Percentiles rank a stretch among this genome's conserved stretches.
phyloP scores from a whole-genome alignment of 306 rosid genomes.

The Malus asiatica region DNA sequence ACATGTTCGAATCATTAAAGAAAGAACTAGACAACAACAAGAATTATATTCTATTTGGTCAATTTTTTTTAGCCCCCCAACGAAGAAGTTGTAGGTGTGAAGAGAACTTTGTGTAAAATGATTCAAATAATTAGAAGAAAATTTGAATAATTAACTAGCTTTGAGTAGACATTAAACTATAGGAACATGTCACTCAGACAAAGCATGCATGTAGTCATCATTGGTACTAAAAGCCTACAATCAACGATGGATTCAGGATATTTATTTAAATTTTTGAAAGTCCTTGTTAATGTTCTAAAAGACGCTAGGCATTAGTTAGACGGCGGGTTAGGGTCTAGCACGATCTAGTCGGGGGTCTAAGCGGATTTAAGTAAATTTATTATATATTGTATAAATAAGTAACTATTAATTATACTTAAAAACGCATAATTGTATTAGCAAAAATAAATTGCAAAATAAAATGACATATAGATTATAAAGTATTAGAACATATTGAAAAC shows the following conservation, averaged over 20 bases:
- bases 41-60: background rate
- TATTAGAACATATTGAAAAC: too few species aligned
- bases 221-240: background rate
- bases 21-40: background rate
- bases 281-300: too few species aligned
- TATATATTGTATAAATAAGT: too few species aligned
- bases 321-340: rapidly evolving
- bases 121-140: background rate
- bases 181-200: background rate
- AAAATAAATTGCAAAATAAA: too few species aligned
- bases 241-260: too few species aligned
- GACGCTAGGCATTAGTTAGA: rapidly evolving
- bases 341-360: rapidly evolving
- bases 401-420: too few species aligned
- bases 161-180: background rate
- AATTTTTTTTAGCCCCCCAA: background rate
- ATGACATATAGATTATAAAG: too few species aligned
- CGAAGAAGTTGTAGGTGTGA: background rate
- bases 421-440: too few species aligned
- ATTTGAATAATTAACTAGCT: background rate
- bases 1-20: background rate
- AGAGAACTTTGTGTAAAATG: background rate
- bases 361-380: too few species aligned
- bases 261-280: too few species aligned
- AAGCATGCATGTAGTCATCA: background rate